Base-by-base conservation (phyloP, 73 alveolate genomes). In the Paramecium primaurelia region DNA sequence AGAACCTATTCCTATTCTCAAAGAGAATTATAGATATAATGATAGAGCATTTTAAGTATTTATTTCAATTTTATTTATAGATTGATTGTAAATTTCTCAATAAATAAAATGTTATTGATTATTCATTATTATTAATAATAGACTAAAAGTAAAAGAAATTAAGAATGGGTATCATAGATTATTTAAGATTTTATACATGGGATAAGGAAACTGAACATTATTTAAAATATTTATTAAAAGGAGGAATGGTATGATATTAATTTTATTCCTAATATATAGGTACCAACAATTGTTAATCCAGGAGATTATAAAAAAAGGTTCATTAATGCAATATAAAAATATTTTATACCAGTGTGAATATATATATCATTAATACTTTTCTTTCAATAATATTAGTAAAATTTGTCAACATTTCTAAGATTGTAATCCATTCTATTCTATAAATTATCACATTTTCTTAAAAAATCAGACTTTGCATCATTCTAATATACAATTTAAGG, bases 1-100 rank as follows among this genome's bases (percentile, higher is more conserved):
- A 25, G 92, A 89, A 73, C 94, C 94, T 6, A 71, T 89, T 44
- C 88, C 77, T 32, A 71, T 89, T 11, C n/a, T n/a, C 6, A 80
- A 80, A 9, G 91, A 80, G 4, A 18, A 44, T 25, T 49, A 80
- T 20, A 34, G 54, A 44, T 80, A 80, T n/a, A 80, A 45, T 22
- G 91, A 80, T 47, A 42, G 77, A 80, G 91, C 91, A 45, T 80
- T 80, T n/a, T 80, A 80, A 49, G 88, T 75, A 75, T 49, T 49
- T 9, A 14, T 49, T 49, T 14, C 25, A 22, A 16, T 3, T 1
- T 12, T 75, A 1, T 28, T 28, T n/a, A 6, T 36, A 75, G 88
- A 80, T 14, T 14, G 91, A 45, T 47, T 80, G 91, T 22, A 80
- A 80, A 49, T 80, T 80, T 16, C 12, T 80, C 4, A 18, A 44